Evolutionary conservation across 2,329 filamentous ascomycete genomes (phyloP), one percentile per base, ranked within the genome.

Genomic region (Sclerotinia minor): DNA sequence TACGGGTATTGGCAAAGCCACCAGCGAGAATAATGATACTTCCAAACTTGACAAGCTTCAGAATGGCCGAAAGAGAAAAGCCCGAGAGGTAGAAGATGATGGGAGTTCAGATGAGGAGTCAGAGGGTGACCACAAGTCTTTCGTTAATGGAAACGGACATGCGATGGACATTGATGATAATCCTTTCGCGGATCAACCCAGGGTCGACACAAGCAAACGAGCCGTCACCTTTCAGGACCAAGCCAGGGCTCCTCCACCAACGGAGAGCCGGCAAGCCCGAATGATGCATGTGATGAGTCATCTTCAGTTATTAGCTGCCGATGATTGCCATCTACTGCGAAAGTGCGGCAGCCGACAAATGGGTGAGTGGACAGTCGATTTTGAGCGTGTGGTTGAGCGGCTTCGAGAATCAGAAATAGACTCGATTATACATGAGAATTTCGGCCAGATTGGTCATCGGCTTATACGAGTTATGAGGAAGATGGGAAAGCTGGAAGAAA

Each of bases 401-500:
- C 81, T 98, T 45, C 88, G 90, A 55, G 89, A 94, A 74, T 81
- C 85, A 7, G 92, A 97, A 77, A 82, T 98, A 41, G 92, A 97
- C 77, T 87, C 89, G 19, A 89, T 93, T 53, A 89, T 98, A 67
- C 86, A 90, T 71, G 87, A 92, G 64, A 87, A 87, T 2, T 93
- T 92, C 73, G 93, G 92, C 9, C 85, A 86, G 9, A 83, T 90
- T 58, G 92, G 92, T 0, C 84, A 94, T 24, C 91, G 94, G 11
- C 83, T 99, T n/a, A 85, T 93, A 26, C 90, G 92, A 26, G 92
- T 98, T 67, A 84, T 99, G 26, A 86, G 90, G 50, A 89, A 91
- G 68, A 92, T 94, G 76, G 95, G 95, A 65, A 97, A 95, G 76
- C 83, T 98, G n/a, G 94, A 98, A 72, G 95, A 99, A 79, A 96